Evolutionary conservation across 139 green algal genomes (phyloP), one percentile per base, ranked within the genome.

Genomic region (Chlorella sp.): DNA sequence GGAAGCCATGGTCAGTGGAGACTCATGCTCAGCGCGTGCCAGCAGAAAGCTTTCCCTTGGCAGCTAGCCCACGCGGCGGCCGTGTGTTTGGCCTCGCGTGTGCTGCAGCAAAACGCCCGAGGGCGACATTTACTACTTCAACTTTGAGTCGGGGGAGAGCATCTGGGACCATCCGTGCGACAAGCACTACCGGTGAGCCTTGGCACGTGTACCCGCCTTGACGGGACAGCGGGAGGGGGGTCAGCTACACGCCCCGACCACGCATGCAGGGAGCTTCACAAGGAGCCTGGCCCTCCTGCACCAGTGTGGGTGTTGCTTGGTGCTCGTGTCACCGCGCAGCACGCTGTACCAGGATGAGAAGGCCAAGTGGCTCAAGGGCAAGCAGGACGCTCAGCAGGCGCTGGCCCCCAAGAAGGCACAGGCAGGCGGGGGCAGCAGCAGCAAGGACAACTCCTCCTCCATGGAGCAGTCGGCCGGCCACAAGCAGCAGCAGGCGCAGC

Each of bases 141-240:
- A 93, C 74, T 95, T 95, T 74, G 55, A 35, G 26, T 86, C 72
- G 0, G 88, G 90, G 1, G 85, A 95, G 71, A 90, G 82, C 74
- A 86, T 92, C 30, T 95, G 90, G 90, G 90, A 95, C 63, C 90
- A 95, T 69, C 90, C 90, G 20, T 95, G 88, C 63, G 90, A 95
- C 67, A 86, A 91, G 49, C 79, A 87, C 49, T 92, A 85, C 70
- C 74, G 85, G 82, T 74, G 23, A 35, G 59, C 29, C 24, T 24
- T 68, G 1, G 17, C 32, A 62, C 26, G 24, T 61, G 49, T 34
- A 29, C 22, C 55, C 68, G 34, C 26, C 50, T 20, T 66, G 31
- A 61, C 35, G 36, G 35, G 67, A 24, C 42, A 36, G 5, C 5
- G 36, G 24, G 6, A 62, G 24, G 66, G 24, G n/a, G 34, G 60